Base-by-base conservation (phyloP, 176 grass and related monocot genomes). In the Lolium rigidum region DNA sequence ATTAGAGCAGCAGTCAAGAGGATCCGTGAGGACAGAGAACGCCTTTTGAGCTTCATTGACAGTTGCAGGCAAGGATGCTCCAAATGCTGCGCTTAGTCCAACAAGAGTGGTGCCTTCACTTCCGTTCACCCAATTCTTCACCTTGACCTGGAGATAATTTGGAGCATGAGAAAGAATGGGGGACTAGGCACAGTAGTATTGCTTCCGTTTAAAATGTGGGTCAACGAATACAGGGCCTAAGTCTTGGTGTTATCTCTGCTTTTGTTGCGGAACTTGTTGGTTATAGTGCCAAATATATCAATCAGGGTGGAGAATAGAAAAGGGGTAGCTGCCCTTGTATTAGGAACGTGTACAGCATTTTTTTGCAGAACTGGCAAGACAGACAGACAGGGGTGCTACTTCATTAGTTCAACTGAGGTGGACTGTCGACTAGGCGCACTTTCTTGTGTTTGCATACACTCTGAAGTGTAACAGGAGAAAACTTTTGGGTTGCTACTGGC, bases 31-130 rank as follows among this genome's bases (percentile, higher is more conserved):
- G 82, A 76, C 54, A 75, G 84, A 82, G 88, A 88, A 94, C 84
- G 73, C 61, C 66, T 80, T 95, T 77, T 88, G 69, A 80, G 90
- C 84, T 58, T 90, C 86, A 67, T 89, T 82, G 82, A 89, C 81
- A 74, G 86, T 72, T 86, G 38, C 70, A 7, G 96, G 92, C 57
- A 98, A 82, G 55, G 79, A 67, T 26, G 71, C 31, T 25, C 96
- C 93, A 91, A 98, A 98, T 83, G 84, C 92, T 49, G 96, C 96
- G 65, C 84, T 95, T 82, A 98, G 74, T 79, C 96, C 96, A 37
- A 98, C 82, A 69, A 94, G 67, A 46, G 73, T 94, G 8, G 50
- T 84, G 17, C 70, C 86, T 83, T 95, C 76, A 67, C 90, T 95
- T 66, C 92, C 93, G 77, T 98, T 88, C 59, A 95, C 88, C 96